Base-by-base conservation (phyloP, 805 yeast species). In the Candida incommunis region DNA sequence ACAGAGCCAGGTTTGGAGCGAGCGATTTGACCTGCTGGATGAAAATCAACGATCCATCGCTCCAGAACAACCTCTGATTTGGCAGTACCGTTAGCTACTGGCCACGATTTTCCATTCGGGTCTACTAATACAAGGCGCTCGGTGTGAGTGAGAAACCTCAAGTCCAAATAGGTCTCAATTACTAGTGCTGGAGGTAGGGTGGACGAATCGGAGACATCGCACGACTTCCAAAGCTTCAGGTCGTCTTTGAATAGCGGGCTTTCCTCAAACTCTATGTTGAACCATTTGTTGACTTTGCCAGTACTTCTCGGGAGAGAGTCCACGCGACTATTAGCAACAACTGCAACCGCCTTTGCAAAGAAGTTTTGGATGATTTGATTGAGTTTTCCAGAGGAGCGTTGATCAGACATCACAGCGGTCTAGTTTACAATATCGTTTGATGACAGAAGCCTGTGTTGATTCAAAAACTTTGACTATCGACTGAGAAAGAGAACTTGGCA, bases 41-140 rank as follows among this genome's bases (percentile, higher is more conserved):
- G 88, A 48, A 88, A 74, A 59, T 88, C 95, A 26, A 92, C 65
- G 22, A 86, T 68, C 98, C 98, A 92, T 48, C 98, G 71, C 57
- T 92, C 98, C 46, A 92, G 64, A 2, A 92, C 96, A n/a, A 92
- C 75, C 61, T 90, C 97, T 16, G 76, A 70, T 54, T 82, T 82
- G 54, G 74, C 76, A 2, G 72, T 68, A 13, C 80, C 81, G 47
- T 70, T 75, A 7, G 80, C 67, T 73, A 81, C 78, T 13, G 70
- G 53, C 51, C 53, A 54, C n/a, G 51, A 43, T 50, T 68, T 68
- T 22, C 70, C 73, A 4, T 69, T 68, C 2, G 69, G 70, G 52
- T 81, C 88, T 23, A 66, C 66, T 34, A 83, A 59, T 26, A 77
- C 71, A 24, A 83, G 68, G 20, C 76, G 67, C 50, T 81, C 84